These are phyloP conservation scores for Dillenia suffruticosa DNA, from an alignment of 164 flowering plant genomes.

Conservation along the genomic window DNA sequence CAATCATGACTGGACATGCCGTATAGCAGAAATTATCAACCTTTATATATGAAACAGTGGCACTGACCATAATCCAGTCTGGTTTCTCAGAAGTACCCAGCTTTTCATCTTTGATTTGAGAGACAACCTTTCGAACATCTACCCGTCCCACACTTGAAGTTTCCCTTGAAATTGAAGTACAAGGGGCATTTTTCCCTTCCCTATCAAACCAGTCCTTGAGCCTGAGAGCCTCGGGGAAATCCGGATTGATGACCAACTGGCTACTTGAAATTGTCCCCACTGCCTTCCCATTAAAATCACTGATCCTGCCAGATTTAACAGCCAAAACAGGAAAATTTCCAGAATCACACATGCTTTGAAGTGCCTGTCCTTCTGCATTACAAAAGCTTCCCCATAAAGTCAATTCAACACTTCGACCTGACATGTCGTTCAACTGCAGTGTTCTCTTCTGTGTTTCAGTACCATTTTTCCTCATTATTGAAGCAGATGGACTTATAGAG, in stretches of 20 bases:
- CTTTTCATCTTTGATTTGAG: conserved; percentile 88
- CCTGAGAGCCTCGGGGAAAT: conserved; percentile 59
- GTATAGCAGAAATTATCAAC: conserved; percentile 82
- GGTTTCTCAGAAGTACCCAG: conserved; percentile 95
- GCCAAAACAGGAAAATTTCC: conserved; percentile 85
- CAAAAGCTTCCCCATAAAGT: conserved; percentile 93
- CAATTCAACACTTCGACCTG: conserved; percentile 88
- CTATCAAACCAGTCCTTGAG: conserved; percentile 71
- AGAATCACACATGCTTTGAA: conserved; percentile 74
- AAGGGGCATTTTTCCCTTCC: conserved; percentile 56
- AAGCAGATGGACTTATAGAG: conserved; percentile 56
- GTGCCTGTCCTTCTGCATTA: conserved; percentile 76
- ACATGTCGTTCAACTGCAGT: conserved; percentile 87
- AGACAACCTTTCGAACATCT: conserved; percentile 65
- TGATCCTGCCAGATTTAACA: conserved; percentile 76
- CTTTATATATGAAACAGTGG: conserved; percentile 56
- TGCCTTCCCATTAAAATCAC: conserved; percentile 83
- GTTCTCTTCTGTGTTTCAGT: conserved; percentile 72
- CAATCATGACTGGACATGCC: conserved; percentile 83
- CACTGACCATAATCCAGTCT: conserved; percentile 85
- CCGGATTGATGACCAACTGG: conserved; percentile 81
- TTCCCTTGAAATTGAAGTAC: conserved; percentile 76
- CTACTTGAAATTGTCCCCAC: conserved; percentile 69
- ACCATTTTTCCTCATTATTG: conserved; percentile 86
- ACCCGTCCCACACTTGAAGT: conserved; percentile 31